Evolutionary conservation across 805 yeast species (phyloP), one percentile per base, ranked within the genome.

Genomic region (Cyberlindnera suaveolens): DNA sequence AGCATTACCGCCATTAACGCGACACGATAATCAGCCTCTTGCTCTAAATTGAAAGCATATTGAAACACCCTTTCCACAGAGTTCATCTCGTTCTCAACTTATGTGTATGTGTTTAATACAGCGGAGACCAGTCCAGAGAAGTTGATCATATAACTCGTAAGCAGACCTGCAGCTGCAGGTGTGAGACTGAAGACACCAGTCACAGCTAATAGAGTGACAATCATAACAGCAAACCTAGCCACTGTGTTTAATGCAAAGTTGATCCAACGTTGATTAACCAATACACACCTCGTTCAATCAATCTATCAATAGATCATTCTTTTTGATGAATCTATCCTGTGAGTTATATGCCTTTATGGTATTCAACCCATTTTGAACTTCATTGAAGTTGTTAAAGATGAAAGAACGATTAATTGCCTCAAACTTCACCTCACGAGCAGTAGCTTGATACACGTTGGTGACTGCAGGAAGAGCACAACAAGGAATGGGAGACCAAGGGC

Each of bases 31-130:
- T 84, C 72, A 1, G 84, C 85, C 60, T 86, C 95, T 53, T 79
- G 80, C 2, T 78, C 79, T 42, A 87, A 63, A 17, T 74, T 67
- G 48, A 65, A 70, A 1, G 85, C 88, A 61, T 84, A 82, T 53
- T 80, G 77, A 43, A 75, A 67, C 33, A 85, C 61, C 61, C 95
- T 72, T 60, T 85, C 93, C 16, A 77, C 86, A 0, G 89, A 77
- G 52, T 82, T 84, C 81, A 85, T 71, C 54, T 82, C 82, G 59
- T 84, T 85, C 57, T 86, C 93, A 29, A 82, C 74, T 54, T 78
- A 80, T 1, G 91, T 84, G 56, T 77, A 62, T 23, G 85, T 71
- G 54, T 85, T 73, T 47, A 85, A 70, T 50, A 81, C 71, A 63
- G 76, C 64, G 6, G 83, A 73, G 60, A 84, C 65, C 42, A 80